phyloP scores from a whole-genome alignment of 2,329 filamentous ascomycete species.

The Microascus cirrosus region DNA sequence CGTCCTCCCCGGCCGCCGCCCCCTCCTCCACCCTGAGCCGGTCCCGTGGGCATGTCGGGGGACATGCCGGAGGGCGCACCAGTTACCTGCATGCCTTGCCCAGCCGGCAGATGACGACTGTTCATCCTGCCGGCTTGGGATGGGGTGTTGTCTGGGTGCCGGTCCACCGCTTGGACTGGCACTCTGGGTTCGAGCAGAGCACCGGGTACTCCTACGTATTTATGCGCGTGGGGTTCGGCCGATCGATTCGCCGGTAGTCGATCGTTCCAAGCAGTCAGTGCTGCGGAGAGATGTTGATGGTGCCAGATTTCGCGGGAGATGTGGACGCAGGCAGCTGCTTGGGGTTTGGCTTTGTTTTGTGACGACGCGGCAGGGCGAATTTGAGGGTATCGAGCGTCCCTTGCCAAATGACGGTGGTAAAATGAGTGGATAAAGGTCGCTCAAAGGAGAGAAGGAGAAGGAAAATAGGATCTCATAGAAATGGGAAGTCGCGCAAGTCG shows the following conservation, averaged over 20 bases:
- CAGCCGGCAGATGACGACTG: slow-evolving; percentile 65
- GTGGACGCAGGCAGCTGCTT: not conserved
- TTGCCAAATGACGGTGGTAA: not conserved
- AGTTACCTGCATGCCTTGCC: slow-evolving; percentile 48
- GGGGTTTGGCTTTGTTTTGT: not conserved
- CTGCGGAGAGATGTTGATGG: not conserved
- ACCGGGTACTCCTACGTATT: not conserved
- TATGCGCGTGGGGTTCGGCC: not conserved
- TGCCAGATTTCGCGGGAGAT: not conserved
- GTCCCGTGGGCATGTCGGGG: slow-evolving; percentile 9
- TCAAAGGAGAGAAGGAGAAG: not conserved
- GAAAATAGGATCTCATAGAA: not conserved
- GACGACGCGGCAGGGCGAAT: not conserved
- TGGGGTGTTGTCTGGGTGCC: slow-evolving; percentile 11
- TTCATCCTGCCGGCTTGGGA: slow-evolving; percentile 68
- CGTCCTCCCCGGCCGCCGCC: slow-evolving; percentile 1
- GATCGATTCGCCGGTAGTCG: not conserved
- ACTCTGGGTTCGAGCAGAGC: not conserved
- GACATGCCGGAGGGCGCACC: slow-evolving; percentile 22
- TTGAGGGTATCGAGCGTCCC: not conserved
- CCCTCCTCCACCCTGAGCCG: slow-evolving; percentile 2
- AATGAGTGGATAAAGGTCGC: slow-evolving; percentile 4
- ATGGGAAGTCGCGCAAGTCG: slow-evolving; percentile 1
- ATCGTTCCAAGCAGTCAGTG: not conserved
- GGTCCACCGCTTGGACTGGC: slow-evolving; percentile 4